Evolutionary conservation across 306 rosid species (phyloP), one percentile per base, ranked within the genome.

Genomic region (Pueraria montana): DNA sequence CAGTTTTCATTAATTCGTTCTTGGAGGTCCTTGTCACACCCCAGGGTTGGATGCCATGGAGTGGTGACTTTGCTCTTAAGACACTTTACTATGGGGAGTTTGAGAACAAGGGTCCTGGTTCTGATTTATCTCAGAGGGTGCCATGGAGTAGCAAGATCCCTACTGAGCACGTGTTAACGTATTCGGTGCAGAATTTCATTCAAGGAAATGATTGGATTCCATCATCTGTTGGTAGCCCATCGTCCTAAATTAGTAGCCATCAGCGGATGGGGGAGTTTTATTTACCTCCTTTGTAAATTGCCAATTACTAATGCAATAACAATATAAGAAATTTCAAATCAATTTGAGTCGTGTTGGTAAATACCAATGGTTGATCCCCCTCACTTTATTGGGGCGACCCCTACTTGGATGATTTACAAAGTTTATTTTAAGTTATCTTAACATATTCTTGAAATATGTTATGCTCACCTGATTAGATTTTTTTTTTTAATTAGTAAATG

Each of bases 61-160:
- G 46, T 10, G 94, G 89, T 6, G 86, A 90, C 4, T 86, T 92
- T 65, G 96, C 91, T 0, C 77, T 96, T 62, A 77, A 83, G 76
- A 96, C 99, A 0, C 94, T 96, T 6, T 96, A 74, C 67, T 94
- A 92, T 36, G 99, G 98, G 6, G 99, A 96, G 75, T 83, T 67
- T 30, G 84, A 80, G 76, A 96, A 90, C 64, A 43, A 84, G 0
- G 98, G 99, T 13, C n/a, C 66, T 0, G 96, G 96, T 10, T 87
- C 95, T 23, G 64, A 76, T 43, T 2, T 78, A 74, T 43, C 87
- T 50, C 64, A 82, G 61, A 88, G 99, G 74, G 94, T 90, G 13
- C 8, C 67, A 0, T 96, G 98, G 97, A 91, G 97, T 11, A 91
- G 85, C 63, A 84, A 81, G 50, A 78, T 96, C 9, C 94, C 98